These are phyloP conservation scores for Cercophora samala DNA, from an alignment of 495 filamentous ascomycete species.

Conservation along the genomic window DNA sequence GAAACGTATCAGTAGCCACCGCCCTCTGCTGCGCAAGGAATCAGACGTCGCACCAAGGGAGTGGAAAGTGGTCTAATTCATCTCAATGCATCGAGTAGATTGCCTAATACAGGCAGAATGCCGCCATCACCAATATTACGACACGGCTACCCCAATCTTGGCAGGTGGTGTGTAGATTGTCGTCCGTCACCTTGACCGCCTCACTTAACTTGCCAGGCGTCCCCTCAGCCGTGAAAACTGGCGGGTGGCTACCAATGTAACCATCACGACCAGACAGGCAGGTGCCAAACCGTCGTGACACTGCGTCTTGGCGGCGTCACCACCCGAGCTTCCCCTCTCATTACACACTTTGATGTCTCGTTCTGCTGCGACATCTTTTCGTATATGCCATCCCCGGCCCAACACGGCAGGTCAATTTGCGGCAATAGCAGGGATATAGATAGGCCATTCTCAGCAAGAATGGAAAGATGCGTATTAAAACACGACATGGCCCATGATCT, in stretches of 20 bases:
- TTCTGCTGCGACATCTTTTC: not conserved
- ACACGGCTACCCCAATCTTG: not conserved
- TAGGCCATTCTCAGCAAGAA: not conserved
- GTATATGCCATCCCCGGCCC: not conserved
- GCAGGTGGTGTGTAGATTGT: not conserved
- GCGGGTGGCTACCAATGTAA: not conserved
- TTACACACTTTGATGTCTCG: not conserved
- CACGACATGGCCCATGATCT: not conserved
- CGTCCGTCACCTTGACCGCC: not conserved
- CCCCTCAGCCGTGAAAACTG: not conserved
- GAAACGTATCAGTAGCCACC: not conserved
- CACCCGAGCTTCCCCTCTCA: not conserved
- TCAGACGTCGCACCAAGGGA: not conserved
- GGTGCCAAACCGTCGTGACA: not conserved
- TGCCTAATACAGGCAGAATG: constrained; percentile 5
- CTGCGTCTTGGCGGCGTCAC: constrained; percentile 1
- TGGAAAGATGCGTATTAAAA: not conserved
- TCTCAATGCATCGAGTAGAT: not conserved
- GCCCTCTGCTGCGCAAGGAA: not conserved
- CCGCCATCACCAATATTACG: not conserved
- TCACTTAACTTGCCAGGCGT: not conserved
- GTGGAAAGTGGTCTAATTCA: not conserved
- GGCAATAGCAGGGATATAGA: not conserved
- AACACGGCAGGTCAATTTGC: not conserved
- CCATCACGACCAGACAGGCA: not conserved